These are phyloP conservation scores for Candida broadrunensis DNA, from an alignment of 805 yeast species.

Conservation along the genomic window DNA sequence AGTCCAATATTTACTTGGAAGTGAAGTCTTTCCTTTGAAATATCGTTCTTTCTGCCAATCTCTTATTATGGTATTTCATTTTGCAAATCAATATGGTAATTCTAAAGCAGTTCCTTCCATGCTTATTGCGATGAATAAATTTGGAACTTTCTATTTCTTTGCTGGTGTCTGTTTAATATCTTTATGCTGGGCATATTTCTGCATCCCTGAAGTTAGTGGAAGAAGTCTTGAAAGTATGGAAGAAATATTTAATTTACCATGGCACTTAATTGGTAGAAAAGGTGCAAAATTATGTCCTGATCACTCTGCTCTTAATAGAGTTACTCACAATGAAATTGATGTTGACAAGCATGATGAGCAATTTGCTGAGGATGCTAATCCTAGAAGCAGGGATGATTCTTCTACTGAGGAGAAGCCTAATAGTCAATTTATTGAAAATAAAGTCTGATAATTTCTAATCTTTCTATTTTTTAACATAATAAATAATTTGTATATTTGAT, in stretches of 20 bases:
- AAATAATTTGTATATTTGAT: too few relatives aligned
- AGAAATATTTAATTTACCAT: conserved; percentile 50
- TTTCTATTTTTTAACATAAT: too few relatives aligned
- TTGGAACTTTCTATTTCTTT: conserved; percentile 54
- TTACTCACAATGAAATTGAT: conserved; percentile 12
- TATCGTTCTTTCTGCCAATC: conserved; percentile 50
- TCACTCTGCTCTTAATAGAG: conserved; percentile 5
- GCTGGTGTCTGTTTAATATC: conserved; percentile 40
- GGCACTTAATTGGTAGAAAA: conserved; percentile 56
- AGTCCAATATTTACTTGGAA: conserved; percentile 51
- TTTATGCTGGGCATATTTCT: conserved; percentile 47
- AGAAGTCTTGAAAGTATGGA: conserved; percentile 52
- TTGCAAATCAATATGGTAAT: conserved; percentile 55
- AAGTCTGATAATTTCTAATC: too few relatives aligned
- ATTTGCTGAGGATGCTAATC: conserved; percentile 38
- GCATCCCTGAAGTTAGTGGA: conserved; percentile 50
- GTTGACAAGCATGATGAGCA: conserved; percentile 40
- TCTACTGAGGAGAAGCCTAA: neutral
- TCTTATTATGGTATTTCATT: conserved; percentile 53
- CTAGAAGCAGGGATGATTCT: neutral
- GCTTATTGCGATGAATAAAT: conserved; percentile 43
- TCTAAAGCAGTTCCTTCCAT: conserved; percentile 53
- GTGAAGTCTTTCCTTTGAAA: conserved; percentile 54
- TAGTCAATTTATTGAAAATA: too few relatives aligned
- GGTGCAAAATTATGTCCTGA: conserved; percentile 22